Evolutionary conservation across 2,329 filamentous ascomycete species (phyloP), one percentile per base, ranked within the genome.

Genomic region (Trichoderma cornu-damae): DNA sequence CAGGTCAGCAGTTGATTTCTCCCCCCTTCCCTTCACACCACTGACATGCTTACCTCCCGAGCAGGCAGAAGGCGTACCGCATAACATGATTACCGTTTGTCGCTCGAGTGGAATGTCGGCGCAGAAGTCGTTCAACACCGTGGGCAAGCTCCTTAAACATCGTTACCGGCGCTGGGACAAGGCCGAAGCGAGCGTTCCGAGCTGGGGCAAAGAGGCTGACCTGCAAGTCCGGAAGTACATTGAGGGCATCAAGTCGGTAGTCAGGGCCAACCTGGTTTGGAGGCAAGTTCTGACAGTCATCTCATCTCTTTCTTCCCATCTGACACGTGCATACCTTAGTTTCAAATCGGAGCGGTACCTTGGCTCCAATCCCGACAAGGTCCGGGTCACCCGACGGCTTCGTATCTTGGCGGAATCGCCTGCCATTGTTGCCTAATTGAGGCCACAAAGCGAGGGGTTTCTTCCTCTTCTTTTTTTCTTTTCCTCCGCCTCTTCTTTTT

Each of bases 211-310:
- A 2, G 26, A 57, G n/a, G 26, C 49, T 9, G 59, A 66, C 11
- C 8, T 16, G 11, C 18, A 62, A 9, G 61, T 65, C 18, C 28
- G 30, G 40, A 52, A 37, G 14, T 66, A 66, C 34, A 53, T 66
- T 34, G 55, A 62, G n/a, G 64, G 61, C 8, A 66, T 66, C 47
- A 63, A 66, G 43, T 53, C 57, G 9, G 59, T 65, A 2, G 64
- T 66, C 4, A 50, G 56, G 20, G 63, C 64, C 1, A 65, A 66
- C 40, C 56, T 61, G 18, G 34, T 52, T 18, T 61, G 59, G 59
- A 61, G 59, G 59, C 54, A 16, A 50, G 44, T 28, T 3, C 6
- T 14, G 2, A 26, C 4, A 22, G 6, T 6, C 24, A 3, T 22
- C n/a, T 4, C 22, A 12, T 3, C 18, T 3, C 5, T 11, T 4